Evolutionary conservation across 83 land plant species (phyloP).

Genomic region (Picea abies): DNA sequence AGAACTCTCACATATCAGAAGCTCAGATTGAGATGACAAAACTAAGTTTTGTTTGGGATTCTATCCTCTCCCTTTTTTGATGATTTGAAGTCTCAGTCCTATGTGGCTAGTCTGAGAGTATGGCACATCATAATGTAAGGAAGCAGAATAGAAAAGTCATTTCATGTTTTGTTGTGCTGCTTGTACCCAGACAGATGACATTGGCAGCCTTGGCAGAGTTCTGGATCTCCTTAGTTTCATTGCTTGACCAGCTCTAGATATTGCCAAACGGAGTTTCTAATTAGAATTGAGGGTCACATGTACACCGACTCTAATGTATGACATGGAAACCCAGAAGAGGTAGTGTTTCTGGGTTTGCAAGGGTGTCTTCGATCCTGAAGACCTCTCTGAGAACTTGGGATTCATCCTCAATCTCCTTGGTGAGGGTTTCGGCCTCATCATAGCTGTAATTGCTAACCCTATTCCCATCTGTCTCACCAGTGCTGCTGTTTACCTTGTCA

Average conservation of each 20-base stretch:
- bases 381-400: constrained; percentile 50
- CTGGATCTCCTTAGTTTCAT: not conserved
- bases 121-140: not conserved
- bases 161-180: not conserved
- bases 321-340: not conserved
- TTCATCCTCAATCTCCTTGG: constrained; percentile 73
- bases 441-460: too few species aligned
- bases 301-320: not conserved
- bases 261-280: not conserved
- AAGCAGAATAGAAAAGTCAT: not conserved
- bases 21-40: not conserved
- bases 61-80: not conserved
- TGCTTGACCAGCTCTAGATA: not conserved
- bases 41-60: not conserved
- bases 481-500: too few species aligned
- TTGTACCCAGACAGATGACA: not conserved
- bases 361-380: constrained; percentile 59
- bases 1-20: not conserved
- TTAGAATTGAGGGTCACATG: not conserved
- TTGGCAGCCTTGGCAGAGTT: not conserved
- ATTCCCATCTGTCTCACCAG: too few species aligned
- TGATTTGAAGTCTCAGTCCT: not conserved
- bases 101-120: not conserved
- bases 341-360: constrained; percentile 21
- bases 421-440: too few species aligned